phyloP scores from a whole-genome alignment of 139 green algal species.

The Coelastrella sp. region DNA sequence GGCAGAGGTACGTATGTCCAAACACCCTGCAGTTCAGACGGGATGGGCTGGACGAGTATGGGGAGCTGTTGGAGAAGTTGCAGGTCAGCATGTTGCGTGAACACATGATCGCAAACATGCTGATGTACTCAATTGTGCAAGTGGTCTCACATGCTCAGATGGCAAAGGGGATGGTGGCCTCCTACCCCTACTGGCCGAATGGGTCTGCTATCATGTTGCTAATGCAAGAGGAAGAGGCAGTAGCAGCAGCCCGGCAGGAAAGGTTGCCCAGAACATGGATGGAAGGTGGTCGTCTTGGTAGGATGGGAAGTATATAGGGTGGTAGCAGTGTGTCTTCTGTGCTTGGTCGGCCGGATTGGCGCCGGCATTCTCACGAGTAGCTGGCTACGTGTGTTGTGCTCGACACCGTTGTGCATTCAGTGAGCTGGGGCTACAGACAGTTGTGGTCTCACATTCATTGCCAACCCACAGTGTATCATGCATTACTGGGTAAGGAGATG shows the following conservation, averaged over 20 bases:
- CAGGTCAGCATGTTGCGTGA: constrained; percentile 33
- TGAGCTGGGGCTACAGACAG: too few relatives aligned
- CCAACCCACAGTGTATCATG: too few relatives aligned
- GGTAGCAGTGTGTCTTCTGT: background rate
- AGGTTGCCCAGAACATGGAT: background rate
- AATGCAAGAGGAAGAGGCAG: constrained; percentile 27
- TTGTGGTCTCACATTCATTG: too few relatives aligned
- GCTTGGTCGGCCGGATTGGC: too few relatives aligned
- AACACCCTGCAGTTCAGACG: constrained; percentile 11
- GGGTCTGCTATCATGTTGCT: constrained; percentile 20
- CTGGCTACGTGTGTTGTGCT: too few relatives aligned
- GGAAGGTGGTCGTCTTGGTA: background rate
- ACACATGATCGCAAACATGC: constrained; percentile 39
- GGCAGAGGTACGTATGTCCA: background rate
- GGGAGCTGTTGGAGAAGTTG: background rate
- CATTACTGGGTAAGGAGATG: too few relatives aligned
- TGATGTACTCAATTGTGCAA: constrained; percentile 33
- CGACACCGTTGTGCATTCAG: too few relatives aligned
- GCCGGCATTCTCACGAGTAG: too few relatives aligned
- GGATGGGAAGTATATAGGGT: background rate
- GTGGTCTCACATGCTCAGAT: constrained; percentile 21
- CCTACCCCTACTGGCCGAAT: constrained; percentile 34
- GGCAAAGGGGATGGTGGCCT: constrained; percentile 29
- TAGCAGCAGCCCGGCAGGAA: background rate
- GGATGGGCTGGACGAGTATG: background rate